Conservation (phyloP, 139 green algal species). For the Coccomyxa sp. region DNA sequence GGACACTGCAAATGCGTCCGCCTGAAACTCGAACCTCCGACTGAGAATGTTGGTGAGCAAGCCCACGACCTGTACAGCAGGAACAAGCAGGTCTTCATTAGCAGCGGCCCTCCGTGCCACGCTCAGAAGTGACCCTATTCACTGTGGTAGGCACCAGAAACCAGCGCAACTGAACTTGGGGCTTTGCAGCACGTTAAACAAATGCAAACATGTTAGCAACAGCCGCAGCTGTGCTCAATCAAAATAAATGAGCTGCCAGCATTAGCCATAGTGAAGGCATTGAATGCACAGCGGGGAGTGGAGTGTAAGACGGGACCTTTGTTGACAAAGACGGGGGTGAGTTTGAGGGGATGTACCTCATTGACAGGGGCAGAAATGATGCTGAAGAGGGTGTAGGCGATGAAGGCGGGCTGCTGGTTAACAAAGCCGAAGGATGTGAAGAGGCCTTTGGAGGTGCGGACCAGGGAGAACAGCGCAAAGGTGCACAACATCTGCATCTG, state of each 20-base stretch:
- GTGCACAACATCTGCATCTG: conserved; percentile 62
- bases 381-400: conserved; percentile 80
- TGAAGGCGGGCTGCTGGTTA: conserved; percentile 59
- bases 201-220: neutral
- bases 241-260: neutral
- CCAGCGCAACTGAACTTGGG: neutral
- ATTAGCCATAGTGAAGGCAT: neutral
- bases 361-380: conserved; percentile 68
- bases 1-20: conserved; percentile 73
- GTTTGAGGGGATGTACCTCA: conserved; percentile 42
- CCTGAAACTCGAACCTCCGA: conserved; percentile 87
- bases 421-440: conserved; percentile 79
- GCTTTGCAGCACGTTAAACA: neutral
- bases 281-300: neutral
- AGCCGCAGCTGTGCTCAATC: neutral
- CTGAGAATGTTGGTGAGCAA: conserved; percentile 69
- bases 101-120: too few species aligned
- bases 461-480: conserved; percentile 62
- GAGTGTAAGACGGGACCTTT: neutral
- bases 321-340: neutral
- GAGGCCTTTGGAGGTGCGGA: conserved; percentile 48
- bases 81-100: neutral
- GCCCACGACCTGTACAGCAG: conserved; percentile 48
- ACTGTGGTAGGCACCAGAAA: neutral
- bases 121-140: neutral